Base-by-base conservation (phyloP, 2,329 filamentous ascomycete genomes). In the Botrytis squamosa region DNA sequence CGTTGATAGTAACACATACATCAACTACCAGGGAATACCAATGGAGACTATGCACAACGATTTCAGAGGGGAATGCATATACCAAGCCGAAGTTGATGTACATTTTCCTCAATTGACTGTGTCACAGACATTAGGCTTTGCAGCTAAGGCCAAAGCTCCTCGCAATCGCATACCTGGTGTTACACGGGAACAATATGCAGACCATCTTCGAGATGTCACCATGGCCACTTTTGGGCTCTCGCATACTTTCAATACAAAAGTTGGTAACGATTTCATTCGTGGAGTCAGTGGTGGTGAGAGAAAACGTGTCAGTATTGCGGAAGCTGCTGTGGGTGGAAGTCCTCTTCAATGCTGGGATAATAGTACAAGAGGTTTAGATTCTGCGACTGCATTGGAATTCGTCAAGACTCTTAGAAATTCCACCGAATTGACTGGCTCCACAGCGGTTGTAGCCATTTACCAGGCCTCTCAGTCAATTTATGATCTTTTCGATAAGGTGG, bases 251-350 rank as follows among this genome's bases (percentile, higher is more conserved):
- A 87, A 90, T 74, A 94, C 92, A 10, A 92, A 91, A 77, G 91
- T 95, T 20, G 93, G 93, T 12, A 90, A 93, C 74, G 91, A 93
- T 77, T 89, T 92, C 62, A 86, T 94, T 18, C 89, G 91, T 1
- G 93, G 93, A 67, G 88, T 93, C 0, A 90, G 88, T 12, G 91
- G 91, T 40, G 91, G 91, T 55, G 91, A 93, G 81, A 85, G 90
- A 73, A 95, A 96, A 84, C 90, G 94, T 80, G 93, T 97, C 8
- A 92, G 90, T 63, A 94, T 96, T 75, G 92, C 92, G 1, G 93
- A 96, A 82, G 93, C 93, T 49, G 88, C 88, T 0, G 87, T 87
- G 16, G 85, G 84, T 1, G 81, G 84, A n/a, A 88, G 89, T 2
- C 89, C 86, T 60, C 84, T 88, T 2, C 90, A 93, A 80, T 91